Percentiles rank a stretch among this genome's conserved stretches.
Evolutionary conservation across 2,329 filamentous ascomycete genomes (phyloP).

Genomic region (Colletotrichum acutatum): DNA sequence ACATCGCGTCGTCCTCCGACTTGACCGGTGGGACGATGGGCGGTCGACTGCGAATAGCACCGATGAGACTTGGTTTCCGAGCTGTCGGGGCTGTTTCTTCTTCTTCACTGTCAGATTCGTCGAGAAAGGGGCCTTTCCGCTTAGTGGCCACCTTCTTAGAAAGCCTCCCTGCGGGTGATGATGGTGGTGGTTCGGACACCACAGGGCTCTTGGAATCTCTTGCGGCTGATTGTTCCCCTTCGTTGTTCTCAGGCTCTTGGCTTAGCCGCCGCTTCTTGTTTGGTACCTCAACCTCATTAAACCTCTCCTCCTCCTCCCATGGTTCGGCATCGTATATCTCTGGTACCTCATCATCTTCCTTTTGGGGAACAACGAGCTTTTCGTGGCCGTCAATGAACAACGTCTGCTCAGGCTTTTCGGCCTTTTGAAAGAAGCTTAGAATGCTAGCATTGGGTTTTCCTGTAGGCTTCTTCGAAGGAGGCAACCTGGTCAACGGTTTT

Average conservation of each 20-base stretch:
- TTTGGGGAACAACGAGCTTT: not conserved
- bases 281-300: constrained; percentile 47
- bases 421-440: constrained; percentile 80
- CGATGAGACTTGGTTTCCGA: not conserved
- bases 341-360: constrained; percentile 11
- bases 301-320: constrained; percentile 37
- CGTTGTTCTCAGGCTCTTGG: constrained; percentile 34
- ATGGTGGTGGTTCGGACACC: not conserved
- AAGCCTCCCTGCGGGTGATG: constrained; percentile 10
- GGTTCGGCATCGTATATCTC: constrained; percentile 17
- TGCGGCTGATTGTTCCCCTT: not conserved
- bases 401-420: constrained; percentile 66
- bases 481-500: constrained; percentile 23
- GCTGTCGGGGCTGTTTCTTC: constrained; percentile 40
- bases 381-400: constrained; percentile 59
- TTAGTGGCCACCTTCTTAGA: constrained; percentile 38
- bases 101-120: constrained; percentile 73
- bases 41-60: not conserved
- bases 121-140: constrained; percentile 71
- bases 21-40: not conserved
- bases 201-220: constrained; percentile 1
- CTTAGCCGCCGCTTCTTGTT: constrained; percentile 57
- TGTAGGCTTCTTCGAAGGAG: constrained; percentile 45
- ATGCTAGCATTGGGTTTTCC: constrained; percentile 71
- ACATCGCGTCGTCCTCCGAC: not conserved